Base-by-base conservation (phyloP, 768 basidiomycete genomes). In the Ephemerocybe angulata region DNA sequence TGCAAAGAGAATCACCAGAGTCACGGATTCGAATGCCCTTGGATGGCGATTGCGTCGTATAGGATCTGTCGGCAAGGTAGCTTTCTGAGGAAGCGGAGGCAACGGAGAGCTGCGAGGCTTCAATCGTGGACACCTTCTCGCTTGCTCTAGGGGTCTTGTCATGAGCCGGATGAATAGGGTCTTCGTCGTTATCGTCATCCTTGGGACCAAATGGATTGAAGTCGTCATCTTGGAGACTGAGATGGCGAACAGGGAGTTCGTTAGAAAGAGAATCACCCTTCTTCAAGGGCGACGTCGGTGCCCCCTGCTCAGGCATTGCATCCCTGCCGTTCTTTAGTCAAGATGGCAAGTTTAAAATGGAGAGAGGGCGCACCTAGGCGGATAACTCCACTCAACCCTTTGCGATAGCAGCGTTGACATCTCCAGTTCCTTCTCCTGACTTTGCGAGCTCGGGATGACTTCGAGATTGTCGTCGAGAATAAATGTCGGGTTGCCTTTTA, bases 401-500 rank as follows among this genome's bases (percentile, higher is more conserved):
- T 27, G 7, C 21, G 29, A 22, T 6, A 22, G 27, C 29, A 29
- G 28, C 7, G 21, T 33, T n/a, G n/a, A 30, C 10, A 33, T 15
- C 19, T 50, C 31, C 30, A 50, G 29, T 22, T 50, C 48, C 31
- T 33, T 50, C 21, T 50, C 48, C 48, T 50, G 48, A 33, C 30
- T 35, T 29, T 50, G 48, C 7, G 48, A 50, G 12, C 48, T 50
- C 30, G 27, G 28, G 35, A 50, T 15, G 8, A 50, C 2, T 10
- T 50, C 48, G 6, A 19, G 30, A 33, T 13, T 21, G 5, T 41
- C 38, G 10, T 41, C 48, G 3, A 29, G 11, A 11, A 27, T 11
- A 10, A 29, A 3, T n/a, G 19, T 50, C 12, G 46, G n/a, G 17
- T 31, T 35, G 2, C 13, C 13, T 1, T 24, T 50, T 3, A 15